Conservation (phyloP, 2,329 filamentous ascomycete genomes). For the Aureobasidium mangrovei region DNA sequence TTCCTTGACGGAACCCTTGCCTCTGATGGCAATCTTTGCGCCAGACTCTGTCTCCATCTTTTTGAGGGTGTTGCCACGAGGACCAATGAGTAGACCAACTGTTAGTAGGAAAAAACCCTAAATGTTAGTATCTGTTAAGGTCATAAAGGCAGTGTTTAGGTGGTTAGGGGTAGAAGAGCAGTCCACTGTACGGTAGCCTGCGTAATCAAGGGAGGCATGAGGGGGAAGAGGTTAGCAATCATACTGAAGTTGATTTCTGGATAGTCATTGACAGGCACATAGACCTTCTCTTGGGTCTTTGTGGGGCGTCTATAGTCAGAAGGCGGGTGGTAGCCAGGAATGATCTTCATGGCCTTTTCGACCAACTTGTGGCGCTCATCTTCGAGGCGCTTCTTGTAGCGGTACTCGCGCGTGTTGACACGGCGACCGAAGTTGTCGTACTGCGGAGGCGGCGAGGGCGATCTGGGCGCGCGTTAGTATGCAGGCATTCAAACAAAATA, state of each 20-base stretch:
- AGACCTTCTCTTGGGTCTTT: constrained; percentile 99
- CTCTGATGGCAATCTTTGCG: constrained; percentile 98
- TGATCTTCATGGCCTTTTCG: constrained; percentile 98
- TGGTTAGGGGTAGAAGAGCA: constrained; percentile 13
- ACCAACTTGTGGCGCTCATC: constrained; percentile 98
- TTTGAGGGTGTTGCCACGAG: constrained; percentile 98
- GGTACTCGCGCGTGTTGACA: constrained; percentile 98
- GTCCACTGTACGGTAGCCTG: neutral
- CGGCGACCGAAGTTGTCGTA: constrained; percentile 99
- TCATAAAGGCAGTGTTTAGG: neutral
- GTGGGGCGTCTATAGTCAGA: constrained; percentile 97
- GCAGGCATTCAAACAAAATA: neutral
- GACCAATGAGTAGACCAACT: constrained; percentile 99
- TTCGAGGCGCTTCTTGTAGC: constrained; percentile 95
- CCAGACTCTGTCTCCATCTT: constrained; percentile 98
- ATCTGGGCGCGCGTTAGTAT: constrained; percentile 46
- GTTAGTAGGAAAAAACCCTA: constrained; percentile 71
- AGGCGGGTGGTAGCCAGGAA: constrained; percentile 97
- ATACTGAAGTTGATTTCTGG: constrained; percentile 99
- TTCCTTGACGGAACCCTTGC: constrained; percentile 99
- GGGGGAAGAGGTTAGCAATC: constrained; percentile 81
- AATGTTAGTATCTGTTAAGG: constrained; percentile 64
- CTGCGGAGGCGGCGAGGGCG: constrained; percentile 88
- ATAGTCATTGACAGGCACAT: constrained; percentile 99
- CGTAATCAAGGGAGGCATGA: constrained; percentile 6